Conservation (phyloP, 495 filamentous ascomycete species). For the Platismatia glauca region DNA sequence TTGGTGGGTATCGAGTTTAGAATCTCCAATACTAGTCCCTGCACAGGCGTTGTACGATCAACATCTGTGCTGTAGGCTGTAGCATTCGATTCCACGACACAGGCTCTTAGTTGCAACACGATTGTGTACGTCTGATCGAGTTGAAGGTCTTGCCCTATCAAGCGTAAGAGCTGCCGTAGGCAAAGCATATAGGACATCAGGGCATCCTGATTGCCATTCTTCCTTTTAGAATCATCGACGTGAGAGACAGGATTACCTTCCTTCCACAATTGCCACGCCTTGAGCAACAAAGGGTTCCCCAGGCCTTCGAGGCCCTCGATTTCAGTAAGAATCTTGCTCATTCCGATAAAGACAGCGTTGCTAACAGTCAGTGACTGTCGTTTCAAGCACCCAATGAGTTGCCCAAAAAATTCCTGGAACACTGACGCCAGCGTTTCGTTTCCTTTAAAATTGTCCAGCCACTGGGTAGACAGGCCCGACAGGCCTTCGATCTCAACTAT, state of each 20-base stretch:
- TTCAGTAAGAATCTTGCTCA: constrained; percentile 57
- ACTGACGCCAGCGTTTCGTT: constrained; percentile 51
- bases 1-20: constrained; percentile 65
- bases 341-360: constrained; percentile 58
- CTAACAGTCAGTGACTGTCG: constrained; percentile 58
- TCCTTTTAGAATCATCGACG: constrained; percentile 38
- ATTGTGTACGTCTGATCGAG: constrained; percentile 48
- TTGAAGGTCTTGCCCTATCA: constrained; percentile 58
- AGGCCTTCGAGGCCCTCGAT: constrained; percentile 39
- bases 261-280: constrained; percentile 63
- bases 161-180: constrained; percentile 68
- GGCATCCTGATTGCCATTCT: constrained; percentile 58
- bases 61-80: constrained; percentile 72
- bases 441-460: constrained; percentile 50
- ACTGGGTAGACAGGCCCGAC: constrained; percentile 57
- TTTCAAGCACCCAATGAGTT: constrained; percentile 52
- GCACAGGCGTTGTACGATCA: constrained; percentile 73
- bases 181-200: constrained; percentile 68
- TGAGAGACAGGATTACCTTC: constrained; percentile 48
- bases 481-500: constrained; percentile 64
- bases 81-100: constrained; percentile 61
- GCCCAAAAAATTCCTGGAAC: constrained; percentile 60
- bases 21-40: constrained; percentile 62
- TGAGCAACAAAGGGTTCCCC: constrained; percentile 47
- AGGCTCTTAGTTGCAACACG: constrained; percentile 47